Conservation (phyloP, 768 basidiomycete species). For the Candolleomyces eurysporus region DNA sequence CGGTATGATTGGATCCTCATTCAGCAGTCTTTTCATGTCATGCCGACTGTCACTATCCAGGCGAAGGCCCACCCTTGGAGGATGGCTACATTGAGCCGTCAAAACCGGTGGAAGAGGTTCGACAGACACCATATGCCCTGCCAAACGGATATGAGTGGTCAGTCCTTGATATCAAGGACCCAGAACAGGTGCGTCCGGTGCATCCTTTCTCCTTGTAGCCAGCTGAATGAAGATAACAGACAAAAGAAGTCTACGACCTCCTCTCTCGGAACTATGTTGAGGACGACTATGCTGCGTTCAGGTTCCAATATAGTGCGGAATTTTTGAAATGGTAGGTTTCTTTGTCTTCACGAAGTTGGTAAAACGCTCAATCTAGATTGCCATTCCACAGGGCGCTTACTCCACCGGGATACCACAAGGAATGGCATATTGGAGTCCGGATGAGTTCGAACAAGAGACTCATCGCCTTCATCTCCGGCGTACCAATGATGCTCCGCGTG, state of each 20-base stretch:
- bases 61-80: slow-evolving; percentile 58
- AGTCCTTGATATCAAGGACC: slow-evolving; percentile 73
- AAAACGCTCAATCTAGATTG: not conserved
- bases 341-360: slow-evolving; percentile 1
- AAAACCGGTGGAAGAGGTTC: slow-evolving; percentile 72
- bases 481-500: slow-evolving; percentile 84
- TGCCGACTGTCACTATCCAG: slow-evolving; percentile 29
- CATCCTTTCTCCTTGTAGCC: not conserved
- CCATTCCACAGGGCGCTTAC: slow-evolving; percentile 72
- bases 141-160: slow-evolving; percentile 95
- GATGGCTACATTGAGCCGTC: slow-evolving; percentile 91
- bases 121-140: slow-evolving; percentile 83
- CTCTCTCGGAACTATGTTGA: slow-evolving; percentile 95
- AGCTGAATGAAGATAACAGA: slow-evolving; percentile 40
- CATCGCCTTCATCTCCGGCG: slow-evolving; percentile 94
- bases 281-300: slow-evolving; percentile 93
- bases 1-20: slow-evolving; percentile 36
- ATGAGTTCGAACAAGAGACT: slow-evolving; percentile 89
- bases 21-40: not conserved
- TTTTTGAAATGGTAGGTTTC: slow-evolving; percentile 80
- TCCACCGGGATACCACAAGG: slow-evolving; percentile 88
- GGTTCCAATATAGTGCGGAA: slow-evolving; percentile 93
- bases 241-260: slow-evolving; percentile 88
- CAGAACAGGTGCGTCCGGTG: slow-evolving; percentile 56
- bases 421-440: slow-evolving; percentile 96